These are phyloP conservation scores for Penicillium sp. DNA, from an alignment of 2,329 filamentous ascomycete genomes.

Conservation along the genomic window DNA sequence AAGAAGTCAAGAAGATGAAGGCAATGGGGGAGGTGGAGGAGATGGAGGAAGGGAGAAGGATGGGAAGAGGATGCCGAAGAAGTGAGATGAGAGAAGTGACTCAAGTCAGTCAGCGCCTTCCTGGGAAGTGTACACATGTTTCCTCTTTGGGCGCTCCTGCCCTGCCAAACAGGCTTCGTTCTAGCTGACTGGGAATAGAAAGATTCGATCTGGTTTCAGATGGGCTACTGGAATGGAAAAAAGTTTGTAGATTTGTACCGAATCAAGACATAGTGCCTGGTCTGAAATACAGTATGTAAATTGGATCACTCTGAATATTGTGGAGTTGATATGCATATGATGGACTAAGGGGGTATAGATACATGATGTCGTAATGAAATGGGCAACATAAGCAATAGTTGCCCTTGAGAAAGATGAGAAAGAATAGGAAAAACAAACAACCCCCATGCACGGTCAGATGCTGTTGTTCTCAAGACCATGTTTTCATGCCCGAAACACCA, in stretches of 20 bases:
- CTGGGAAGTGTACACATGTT: neutral
- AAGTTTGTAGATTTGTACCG: neutral
- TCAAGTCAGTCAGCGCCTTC: neutral
- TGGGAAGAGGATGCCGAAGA: neutral
- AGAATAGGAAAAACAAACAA: neutral
- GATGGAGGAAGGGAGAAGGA: neutral
- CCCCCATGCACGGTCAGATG: neutral
- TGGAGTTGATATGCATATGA: neutral
- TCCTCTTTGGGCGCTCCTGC: neutral
- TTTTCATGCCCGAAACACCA: conserved; percentile 15
- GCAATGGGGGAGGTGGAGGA: neutral
- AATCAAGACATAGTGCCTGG: too few species aligned
- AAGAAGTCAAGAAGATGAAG: neutral
- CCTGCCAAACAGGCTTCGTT: neutral
- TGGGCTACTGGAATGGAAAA: neutral
- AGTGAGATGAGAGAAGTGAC: neutral
- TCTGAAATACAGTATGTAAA: neutral
- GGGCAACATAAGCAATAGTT: neutral
- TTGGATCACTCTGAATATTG: neutral
- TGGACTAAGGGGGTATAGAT: conserved; percentile 20
- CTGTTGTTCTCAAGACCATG: neutral
- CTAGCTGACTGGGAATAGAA: neutral
- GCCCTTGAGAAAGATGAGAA: neutral
- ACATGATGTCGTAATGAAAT: conserved; percentile 25
- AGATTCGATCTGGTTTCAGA: neutral